These are phyloP conservation scores for Lasiodiplodia sp. DNA, from an alignment of 2,329 filamentous ascomycete genomes.

Conservation along the genomic window DNA sequence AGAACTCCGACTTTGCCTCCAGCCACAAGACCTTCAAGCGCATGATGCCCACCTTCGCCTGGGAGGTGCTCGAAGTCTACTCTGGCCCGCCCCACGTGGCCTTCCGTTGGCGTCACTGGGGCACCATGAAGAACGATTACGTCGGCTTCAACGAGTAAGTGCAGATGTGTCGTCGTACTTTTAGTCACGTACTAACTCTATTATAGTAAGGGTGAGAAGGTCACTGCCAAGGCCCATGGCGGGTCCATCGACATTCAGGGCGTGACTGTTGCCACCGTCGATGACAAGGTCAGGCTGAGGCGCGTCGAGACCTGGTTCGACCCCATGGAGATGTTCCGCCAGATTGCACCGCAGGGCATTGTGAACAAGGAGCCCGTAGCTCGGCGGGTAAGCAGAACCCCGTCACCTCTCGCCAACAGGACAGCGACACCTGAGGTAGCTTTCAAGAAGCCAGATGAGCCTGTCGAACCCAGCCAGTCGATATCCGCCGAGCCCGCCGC, in stretches of 20 bases:
- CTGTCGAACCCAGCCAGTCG: not conserved
- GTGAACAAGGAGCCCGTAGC: conserved; percentile 54
- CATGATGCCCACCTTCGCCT: conserved; percentile 77
- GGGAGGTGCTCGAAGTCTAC: conserved; percentile 74
- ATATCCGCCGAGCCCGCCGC: not conserved
- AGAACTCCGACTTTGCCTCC: conserved; percentile 66
- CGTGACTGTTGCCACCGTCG: conserved; percentile 67
- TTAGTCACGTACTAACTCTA: not conserved
- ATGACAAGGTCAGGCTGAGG: conserved; percentile 66
- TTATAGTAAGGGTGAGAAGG: conserved; percentile 66
- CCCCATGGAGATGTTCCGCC: conserved; percentile 70
- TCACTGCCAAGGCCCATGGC: conserved; percentile 68
- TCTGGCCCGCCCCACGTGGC: conserved; percentile 68
- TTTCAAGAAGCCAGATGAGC: conserved; percentile 1
- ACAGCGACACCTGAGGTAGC: conserved; percentile 12
- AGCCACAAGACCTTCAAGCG: conserved; percentile 76
- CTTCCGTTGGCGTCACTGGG: conserved; percentile 75
- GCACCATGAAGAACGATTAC: conserved; percentile 71
- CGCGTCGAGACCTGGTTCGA: conserved; percentile 71
- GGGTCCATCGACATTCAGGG: conserved; percentile 69
- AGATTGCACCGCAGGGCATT: conserved; percentile 63
- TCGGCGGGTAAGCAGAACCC: conserved; percentile 38
- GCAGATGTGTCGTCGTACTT: no score
- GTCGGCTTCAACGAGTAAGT: conserved; percentile 68
- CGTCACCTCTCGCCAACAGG: conserved; percentile 35